Percentiles rank a stretch among this genome's conserved stretches.
phyloP scores from a whole-genome alignment of 2,329 filamentous ascomycete genomes.

The Pseudogymnoascus verrucosus region DNA sequence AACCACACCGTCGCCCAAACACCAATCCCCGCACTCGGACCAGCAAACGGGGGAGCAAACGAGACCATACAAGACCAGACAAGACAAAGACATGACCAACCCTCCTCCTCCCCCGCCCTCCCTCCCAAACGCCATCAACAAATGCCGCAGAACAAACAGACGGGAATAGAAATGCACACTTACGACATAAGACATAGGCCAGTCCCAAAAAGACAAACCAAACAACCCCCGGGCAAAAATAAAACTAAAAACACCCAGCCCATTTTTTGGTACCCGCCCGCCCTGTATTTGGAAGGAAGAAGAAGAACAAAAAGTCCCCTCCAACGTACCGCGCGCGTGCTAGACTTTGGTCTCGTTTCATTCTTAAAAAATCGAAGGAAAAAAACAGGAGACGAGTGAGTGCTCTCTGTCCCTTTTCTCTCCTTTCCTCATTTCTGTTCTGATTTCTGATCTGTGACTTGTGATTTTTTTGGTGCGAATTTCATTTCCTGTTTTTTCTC shows the following conservation, averaged over 20 bases:
- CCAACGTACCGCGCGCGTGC: not conserved
- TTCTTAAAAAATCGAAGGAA: no score
- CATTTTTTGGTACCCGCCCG: not conserved
- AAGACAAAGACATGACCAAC: not conserved
- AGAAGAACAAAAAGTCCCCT: no score
- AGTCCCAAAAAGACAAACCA: not conserved
- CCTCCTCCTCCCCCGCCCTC: no score
- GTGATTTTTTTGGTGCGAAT: not conserved
- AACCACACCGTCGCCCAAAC: not conserved
- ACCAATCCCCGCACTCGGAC: not conserved
- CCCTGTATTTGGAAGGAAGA: not conserved
- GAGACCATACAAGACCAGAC: not conserved
- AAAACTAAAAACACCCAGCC: not conserved
- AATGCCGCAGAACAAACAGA: not conserved
- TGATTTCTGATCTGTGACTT: not conserved
- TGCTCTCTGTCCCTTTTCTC: no score
- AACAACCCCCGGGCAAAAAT: no score
- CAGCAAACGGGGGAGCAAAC: not conserved
- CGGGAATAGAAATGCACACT: not conserved
- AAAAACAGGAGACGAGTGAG: no score
- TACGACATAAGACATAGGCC: not conserved
- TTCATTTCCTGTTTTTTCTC: not conserved
- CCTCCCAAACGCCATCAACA: not conserved
- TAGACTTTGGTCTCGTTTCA: no score
- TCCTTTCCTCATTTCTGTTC: not conserved